Evolutionary conservation across 2,329 filamentous ascomycete species (phyloP).

Genomic region (Neonectria faginata): DNA sequence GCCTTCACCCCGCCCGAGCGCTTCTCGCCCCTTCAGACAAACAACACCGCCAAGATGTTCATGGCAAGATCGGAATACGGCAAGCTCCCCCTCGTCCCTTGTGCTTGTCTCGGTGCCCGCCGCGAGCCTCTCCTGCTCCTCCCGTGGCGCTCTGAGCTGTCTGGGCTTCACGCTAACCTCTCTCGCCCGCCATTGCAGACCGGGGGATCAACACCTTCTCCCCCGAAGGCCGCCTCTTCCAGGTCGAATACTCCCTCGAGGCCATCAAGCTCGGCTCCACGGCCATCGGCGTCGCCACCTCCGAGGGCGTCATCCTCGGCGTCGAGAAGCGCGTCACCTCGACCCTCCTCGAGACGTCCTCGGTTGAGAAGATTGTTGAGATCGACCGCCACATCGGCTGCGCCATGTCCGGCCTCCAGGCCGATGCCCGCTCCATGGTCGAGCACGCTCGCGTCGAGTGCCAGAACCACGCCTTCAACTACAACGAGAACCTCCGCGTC

Average conservation of each 20-base stretch:
- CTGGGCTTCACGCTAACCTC: slow-evolving; percentile 34
- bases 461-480: slow-evolving; percentile 98
- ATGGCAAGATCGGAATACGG: slow-evolving; percentile 99
- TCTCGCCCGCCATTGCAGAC: slow-evolving; percentile 66
- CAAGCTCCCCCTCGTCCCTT: slow-evolving; percentile 61
- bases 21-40: slow-evolving; percentile 28
- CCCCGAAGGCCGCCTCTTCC: slow-evolving; percentile 98
- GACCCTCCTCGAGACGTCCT: slow-evolving; percentile 95
- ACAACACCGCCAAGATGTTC: slow-evolving; percentile 81
- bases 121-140: slow-evolving; percentile 32
- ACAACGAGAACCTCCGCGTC: slow-evolving; percentile 92
- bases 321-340: slow-evolving; percentile 99
- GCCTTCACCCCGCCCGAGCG: slow-evolving; percentile 8
- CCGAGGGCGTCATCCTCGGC: slow-evolving; percentile 93
- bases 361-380: slow-evolving; percentile 99
- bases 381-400: slow-evolving; percentile 99
- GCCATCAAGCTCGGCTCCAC: slow-evolving; percentile 99
- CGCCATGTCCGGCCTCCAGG: slow-evolving; percentile 98
- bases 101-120: slow-evolving; percentile 41
- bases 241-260: slow-evolving; percentile 99
- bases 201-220: slow-evolving; percentile 99
- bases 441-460: slow-evolving; percentile 98
- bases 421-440: slow-evolving; percentile 96
- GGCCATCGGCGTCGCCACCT: slow-evolving; percentile 96
- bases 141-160: background rate